Base-by-base conservation (phyloP, 2,329 filamentous ascomycete species). In the Elsinoe batatas region DNA sequence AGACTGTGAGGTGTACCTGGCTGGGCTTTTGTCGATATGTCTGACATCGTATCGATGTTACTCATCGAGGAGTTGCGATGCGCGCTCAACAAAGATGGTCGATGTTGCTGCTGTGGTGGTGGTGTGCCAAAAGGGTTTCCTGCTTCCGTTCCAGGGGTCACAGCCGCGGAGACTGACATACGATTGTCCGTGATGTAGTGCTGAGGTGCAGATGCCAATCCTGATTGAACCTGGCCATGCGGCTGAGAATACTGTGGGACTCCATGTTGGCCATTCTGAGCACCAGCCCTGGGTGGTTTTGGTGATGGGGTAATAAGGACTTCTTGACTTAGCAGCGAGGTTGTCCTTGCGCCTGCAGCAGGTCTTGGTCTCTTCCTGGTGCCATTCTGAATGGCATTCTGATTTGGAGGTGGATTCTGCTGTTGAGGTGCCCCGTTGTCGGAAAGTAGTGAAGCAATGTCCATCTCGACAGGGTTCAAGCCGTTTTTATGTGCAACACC, bases 1-100 rank as follows among this genome's bases (percentile, higher is more conserved):
- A 40, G n/a, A 11, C 40, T 56, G 37, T 55, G 53, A 15, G 38
- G 38, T 15, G 53, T 44, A 18, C 40, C 37, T 22, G 40, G 37
- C 30, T 55, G 53, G 8, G 35, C 38, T 38, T 44, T 54, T 3
- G 30, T 51, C 32, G 47, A 51, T 13, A 51, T 38, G 33, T 51
- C 73, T 63, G 74, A 72, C 56, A 76, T 62, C 57, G 72, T 71
- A 56, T 76, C 74, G 72, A 76, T 75, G 44, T 72, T 69, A 30
- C 72, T 69, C 13, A 71, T 76, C 20, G 74, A 76, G 1, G 69
- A 66, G 38, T 71, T 69, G 6, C 72, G 67, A 58, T 69, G 69
- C 35, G 63, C 59, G 32, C 58, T 56, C 17, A 56, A 43, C 13
- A 60, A 50, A 6, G 56, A 57, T 36, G 59, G 57, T 42, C 57